Evolutionary conservation across 2,329 filamentous ascomycete species (phyloP), one percentile per base, ranked within the genome.

Genomic region (Pseudocercospora vitis): DNA sequence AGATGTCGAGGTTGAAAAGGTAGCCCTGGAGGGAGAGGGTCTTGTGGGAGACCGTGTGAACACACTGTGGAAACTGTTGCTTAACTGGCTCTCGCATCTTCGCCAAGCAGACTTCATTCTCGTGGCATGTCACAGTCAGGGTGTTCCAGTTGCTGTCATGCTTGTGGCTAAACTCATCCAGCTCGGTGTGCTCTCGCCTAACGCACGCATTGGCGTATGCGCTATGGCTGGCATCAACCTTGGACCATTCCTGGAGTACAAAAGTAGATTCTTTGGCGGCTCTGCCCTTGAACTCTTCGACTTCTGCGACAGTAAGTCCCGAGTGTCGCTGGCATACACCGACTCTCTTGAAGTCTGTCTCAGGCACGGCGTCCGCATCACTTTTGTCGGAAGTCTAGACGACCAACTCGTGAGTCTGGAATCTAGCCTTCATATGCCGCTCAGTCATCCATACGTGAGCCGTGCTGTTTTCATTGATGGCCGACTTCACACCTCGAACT

Each of bases 401-500:
- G 94, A 99, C 71, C 94, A 99, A 71, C 78, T 99, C 2, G 91
- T 99, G 11, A 92, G 91, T 3, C 78, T 99, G 68, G 92, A 96
- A 78, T 96, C 91, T 2, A 91, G 92, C 12, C 84, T 94, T 0
- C 95, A 95, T 71, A 87, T 89, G 0, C 88, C 88, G 0, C 84
- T 91, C 3, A 85, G 84, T 16, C 94, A 99, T 66, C 94, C 94
- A 0, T 91, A 96, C 70, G 92, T 97, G 54, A 95, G 91, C 70
- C 86, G 94, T 23, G 89, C 91, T n/a, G 91, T 95, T 12, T 97
- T 97, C 68, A 88, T 99, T 50, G 92, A 99, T 71, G 89, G 91
- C 21, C 85, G 91, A 55, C 81, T 96, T 28, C 92, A 97, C 69
- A 88, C 91, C 0, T 90, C 91, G 2, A 91, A 95, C 70, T 99